A percentile compares a stretch with the other conserved stretches of the same genome.
phyloP scores from a whole-genome alignment of 2,329 filamentous ascomycete species.

The Dothideomycetes sp. region DNA sequence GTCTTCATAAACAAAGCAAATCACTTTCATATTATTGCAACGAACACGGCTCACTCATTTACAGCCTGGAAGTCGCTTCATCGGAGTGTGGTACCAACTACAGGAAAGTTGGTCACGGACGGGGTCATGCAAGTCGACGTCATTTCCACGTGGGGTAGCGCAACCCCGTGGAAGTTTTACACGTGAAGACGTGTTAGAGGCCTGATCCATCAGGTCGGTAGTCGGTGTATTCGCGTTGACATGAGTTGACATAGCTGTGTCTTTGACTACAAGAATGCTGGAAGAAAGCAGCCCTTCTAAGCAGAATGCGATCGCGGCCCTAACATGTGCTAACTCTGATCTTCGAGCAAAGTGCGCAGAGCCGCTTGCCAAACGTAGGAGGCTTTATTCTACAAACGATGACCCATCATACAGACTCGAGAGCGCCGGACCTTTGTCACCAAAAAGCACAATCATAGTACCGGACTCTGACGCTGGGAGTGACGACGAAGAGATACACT shows the following conservation, averaged over 20 bases:
- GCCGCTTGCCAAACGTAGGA: slow-evolving; percentile 31
- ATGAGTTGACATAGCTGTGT: not conserved
- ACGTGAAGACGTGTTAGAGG: too few relatives aligned
- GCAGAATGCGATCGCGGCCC: slow-evolving; percentile 33
- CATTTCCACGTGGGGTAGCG: too few relatives aligned
- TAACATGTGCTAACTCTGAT: slow-evolving; percentile 33
- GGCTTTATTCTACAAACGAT: slow-evolving; percentile 18
- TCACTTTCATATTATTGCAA: too few relatives aligned
- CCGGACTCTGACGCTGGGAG: slow-evolving; percentile 22
- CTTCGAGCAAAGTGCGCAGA: slow-evolving; percentile 22
- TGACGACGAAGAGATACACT: slow-evolving; percentile 17
- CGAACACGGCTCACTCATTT: too few relatives aligned
- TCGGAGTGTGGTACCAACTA: too few relatives aligned
- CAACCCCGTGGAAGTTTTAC: too few relatives aligned
- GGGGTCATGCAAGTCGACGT: too few relatives aligned
- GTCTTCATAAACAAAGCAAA: too few relatives aligned
- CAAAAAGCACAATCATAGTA: slow-evolving; percentile 12
- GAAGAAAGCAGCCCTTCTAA: slow-evolving; percentile 30
- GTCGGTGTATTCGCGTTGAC: not conserved
- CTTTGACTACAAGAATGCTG: slow-evolving; percentile 16
- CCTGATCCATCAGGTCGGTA: too few relatives aligned
- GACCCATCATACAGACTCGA: not conserved
- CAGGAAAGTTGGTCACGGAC: too few relatives aligned
- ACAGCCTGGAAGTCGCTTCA: too few relatives aligned
- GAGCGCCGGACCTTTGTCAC: too few relatives aligned